phyloP scores from a whole-genome alignment of 495 filamentous ascomycete genomes.

The Lasiosphaeria ovina region DNA sequence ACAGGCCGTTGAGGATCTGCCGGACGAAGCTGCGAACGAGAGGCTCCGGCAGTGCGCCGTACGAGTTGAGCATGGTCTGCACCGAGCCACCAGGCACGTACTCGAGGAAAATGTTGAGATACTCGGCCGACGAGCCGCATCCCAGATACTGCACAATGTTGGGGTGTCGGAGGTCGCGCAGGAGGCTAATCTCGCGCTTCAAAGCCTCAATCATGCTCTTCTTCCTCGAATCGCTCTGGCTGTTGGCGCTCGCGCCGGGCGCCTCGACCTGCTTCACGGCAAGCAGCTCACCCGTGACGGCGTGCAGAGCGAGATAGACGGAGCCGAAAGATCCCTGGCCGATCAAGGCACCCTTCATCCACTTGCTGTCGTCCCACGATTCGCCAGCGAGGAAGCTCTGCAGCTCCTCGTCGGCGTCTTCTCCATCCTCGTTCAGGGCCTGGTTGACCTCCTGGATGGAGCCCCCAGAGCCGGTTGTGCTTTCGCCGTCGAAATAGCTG shows the following conservation, averaged over 20 bases:
- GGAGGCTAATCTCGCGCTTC: conserved; percentile 91
- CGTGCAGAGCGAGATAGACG: conserved; percentile 94
- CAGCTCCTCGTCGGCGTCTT: conserved; percentile 77
- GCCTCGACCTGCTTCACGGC: conserved; percentile 98
- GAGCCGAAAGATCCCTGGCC: conserved; percentile 96
- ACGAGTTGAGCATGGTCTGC: conserved; percentile 95
- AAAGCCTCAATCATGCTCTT: conserved; percentile 96
- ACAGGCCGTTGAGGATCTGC: conserved; percentile 92
- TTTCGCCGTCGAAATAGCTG: conserved; percentile 82
- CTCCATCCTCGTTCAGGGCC: conserved; percentile 80
- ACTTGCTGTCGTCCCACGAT: conserved; percentile 91
- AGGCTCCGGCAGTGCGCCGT: conserved; percentile 89
- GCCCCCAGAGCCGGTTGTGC: conserved; percentile 64
- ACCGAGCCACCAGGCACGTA: conserved; percentile 98
- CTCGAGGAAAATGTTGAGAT: conserved; percentile 99
- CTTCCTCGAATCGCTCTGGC: conserved; percentile 81
- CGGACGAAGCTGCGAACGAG: conserved; percentile 95
- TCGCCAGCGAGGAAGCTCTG: conserved; percentile 84
- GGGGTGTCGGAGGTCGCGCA: conserved; percentile 90
- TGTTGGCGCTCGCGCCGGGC: conserved; percentile 74
- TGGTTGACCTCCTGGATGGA: conserved; percentile 55
- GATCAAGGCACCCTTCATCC: conserved; percentile 98
- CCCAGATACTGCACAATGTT: conserved; percentile 99
- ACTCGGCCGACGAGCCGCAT: conserved; percentile 82
- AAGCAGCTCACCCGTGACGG: conserved; percentile 95